Conservation (phyloP, 164 flowering plant species). For the Stephania japonica region DNA sequence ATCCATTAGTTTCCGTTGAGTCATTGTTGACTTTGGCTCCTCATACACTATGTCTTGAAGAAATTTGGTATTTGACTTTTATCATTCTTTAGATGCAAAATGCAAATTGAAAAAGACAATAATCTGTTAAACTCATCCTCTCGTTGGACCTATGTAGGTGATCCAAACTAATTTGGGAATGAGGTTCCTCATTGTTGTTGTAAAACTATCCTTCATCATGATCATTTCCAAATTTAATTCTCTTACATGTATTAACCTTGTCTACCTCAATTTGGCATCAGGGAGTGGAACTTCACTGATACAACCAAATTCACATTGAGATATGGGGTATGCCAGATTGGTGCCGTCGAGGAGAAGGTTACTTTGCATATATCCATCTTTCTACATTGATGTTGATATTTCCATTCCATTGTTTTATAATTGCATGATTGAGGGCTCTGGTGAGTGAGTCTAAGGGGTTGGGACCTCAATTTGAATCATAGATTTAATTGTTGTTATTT, state of each 20-base stretch:
- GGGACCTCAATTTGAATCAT: not conserved
- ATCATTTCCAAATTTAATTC: not conserved
- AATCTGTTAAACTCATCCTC: too few relatives aligned
- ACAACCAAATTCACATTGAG: constrained; percentile 90
- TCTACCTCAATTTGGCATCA: constrained; percentile 17
- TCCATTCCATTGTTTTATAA: not conserved
- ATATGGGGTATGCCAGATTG: constrained; percentile 95
- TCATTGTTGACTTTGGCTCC: too few relatives aligned
- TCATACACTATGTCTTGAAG: too few relatives aligned
- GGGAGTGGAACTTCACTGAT: constrained; percentile 78
- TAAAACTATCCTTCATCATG: not conserved
- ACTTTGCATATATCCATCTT: too few relatives aligned
- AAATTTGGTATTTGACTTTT: too few relatives aligned
- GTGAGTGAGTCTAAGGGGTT: not conserved
- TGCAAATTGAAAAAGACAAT: too few relatives aligned
- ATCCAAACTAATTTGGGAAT: too few relatives aligned
- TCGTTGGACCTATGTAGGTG: too few relatives aligned
- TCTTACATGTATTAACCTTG: not conserved
- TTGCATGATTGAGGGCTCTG: not conserved
- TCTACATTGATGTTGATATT: too few relatives aligned
- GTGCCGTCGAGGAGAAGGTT: constrained; percentile 88
- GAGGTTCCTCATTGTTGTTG: too few relatives aligned
- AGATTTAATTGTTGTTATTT: not conserved
- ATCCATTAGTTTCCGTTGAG: too few relatives aligned
- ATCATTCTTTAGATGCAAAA: too few relatives aligned